Evolutionary conservation across 148 eudicot species (phyloP).

Genomic region (Rhododendron henanense): DNA sequence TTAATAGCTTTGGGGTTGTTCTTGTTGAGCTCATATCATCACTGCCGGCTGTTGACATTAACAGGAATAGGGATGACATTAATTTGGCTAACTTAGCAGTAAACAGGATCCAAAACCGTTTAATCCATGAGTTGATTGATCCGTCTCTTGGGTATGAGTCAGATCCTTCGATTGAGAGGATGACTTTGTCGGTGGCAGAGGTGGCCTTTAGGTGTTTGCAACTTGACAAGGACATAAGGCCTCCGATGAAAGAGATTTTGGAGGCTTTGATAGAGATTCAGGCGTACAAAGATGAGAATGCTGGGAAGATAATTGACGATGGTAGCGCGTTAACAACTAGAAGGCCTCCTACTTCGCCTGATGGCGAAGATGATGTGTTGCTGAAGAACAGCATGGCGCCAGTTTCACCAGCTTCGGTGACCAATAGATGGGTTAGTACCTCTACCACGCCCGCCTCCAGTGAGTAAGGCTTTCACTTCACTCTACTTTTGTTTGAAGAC

Average conservation of each 20-base stretch:
- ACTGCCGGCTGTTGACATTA: slow-evolving; percentile 44
- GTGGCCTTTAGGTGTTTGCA: slow-evolving; percentile 35
- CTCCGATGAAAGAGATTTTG: slow-evolving; percentile 30
- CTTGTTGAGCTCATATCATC: slow-evolving; percentile 61
- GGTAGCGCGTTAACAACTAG: not conserved
- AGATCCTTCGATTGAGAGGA: slow-evolving; percentile 20
- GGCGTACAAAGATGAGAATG: not conserved
- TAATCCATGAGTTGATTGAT: slow-evolving; percentile 25
- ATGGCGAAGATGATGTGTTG: slow-evolving; percentile 32
- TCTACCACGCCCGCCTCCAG: not conserved
- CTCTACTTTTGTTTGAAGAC: not conserved
- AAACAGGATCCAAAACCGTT: slow-evolving; percentile 22
- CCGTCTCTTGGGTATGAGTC: slow-evolving; percentile 27
- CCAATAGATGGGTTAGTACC: not conserved
- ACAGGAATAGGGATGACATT: slow-evolving; percentile 39
- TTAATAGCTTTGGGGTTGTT: slow-evolving; percentile 63
- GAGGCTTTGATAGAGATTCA: slow-evolving; percentile 12
- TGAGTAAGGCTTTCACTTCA: not conserved
- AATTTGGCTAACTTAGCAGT: slow-evolving; percentile 47
- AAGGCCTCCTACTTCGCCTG: slow-evolving; percentile 18
- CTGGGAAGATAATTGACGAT: slow-evolving; percentile 1
- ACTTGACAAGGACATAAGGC: slow-evolving; percentile 26
- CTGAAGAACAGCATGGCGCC: slow-evolving; percentile 22
- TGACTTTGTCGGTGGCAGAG: slow-evolving; percentile 28
- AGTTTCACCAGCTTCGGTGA: not conserved